These are phyloP conservation scores for Trichophyton schoenleinii DNA, from an alignment of 2,329 filamentous ascomycete genomes.

Conservation along the genomic window DNA sequence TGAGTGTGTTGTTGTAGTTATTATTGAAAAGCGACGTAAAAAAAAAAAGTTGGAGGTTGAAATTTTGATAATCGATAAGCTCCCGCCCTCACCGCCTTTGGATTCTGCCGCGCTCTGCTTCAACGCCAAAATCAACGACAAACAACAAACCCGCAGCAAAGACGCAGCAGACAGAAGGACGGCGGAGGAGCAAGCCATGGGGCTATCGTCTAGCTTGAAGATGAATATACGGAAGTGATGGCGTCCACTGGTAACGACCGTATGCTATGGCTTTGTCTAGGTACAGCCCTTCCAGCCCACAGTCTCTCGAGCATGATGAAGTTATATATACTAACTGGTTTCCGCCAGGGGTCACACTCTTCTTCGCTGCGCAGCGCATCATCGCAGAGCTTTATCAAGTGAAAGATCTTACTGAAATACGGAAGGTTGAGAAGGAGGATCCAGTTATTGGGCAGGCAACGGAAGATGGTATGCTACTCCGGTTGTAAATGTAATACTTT, in stretches of 20 bases:
- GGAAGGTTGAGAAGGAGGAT: slow-evolving; percentile 50
- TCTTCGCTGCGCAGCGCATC: slow-evolving; percentile 44
- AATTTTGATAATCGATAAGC: slow-evolving; percentile 4
- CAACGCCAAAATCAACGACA: background rate
- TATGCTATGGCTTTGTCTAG: slow-evolving; percentile 29
- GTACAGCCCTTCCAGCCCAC: slow-evolving; percentile 15
- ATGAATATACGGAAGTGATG: slow-evolving; percentile 16
- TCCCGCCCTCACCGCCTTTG: background rate
- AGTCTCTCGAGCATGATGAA: background rate
- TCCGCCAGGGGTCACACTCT: slow-evolving; percentile 27
- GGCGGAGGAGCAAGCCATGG: background rate
- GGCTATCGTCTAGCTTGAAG: background rate
- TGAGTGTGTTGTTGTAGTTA: background rate
- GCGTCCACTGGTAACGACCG: slow-evolving; percentile 25
- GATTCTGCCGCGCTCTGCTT: background rate
- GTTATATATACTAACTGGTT: background rate
- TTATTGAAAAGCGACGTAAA: background rate
- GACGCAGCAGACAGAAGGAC: background rate
- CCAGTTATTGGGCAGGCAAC: slow-evolving; percentile 64
- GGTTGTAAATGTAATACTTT: background rate
- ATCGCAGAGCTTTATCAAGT: slow-evolving; percentile 39
- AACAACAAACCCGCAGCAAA: too few species aligned
- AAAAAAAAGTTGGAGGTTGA: background rate
- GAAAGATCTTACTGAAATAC: slow-evolving; percentile 45
- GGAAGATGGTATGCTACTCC: slow-evolving; percentile 46